A percentile compares a stretch with the other conserved stretches of the same genome.
These are phyloP conservation scores for Heliosperma pusillum DNA, from an alignment of 148 eudicot genomes.

Conservation along the genomic window DNA sequence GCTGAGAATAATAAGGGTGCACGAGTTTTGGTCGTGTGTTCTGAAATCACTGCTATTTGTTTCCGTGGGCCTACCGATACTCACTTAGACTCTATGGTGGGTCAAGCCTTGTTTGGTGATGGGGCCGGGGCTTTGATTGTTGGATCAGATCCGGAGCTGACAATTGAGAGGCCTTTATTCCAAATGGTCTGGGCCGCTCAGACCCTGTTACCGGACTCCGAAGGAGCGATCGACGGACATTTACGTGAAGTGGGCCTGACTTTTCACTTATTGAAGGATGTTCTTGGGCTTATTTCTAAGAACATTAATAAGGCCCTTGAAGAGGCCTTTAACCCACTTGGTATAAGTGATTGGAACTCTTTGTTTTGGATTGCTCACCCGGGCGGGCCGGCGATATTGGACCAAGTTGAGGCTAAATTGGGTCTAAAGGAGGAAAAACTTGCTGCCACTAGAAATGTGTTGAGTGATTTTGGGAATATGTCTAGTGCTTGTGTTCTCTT, in stretches of 20 bases:
- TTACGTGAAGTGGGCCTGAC: constrained; percentile 36
- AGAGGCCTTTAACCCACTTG: constrained; percentile 29
- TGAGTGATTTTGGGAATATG: constrained; percentile 35
- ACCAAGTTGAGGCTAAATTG: constrained; percentile 31
- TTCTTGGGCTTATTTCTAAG: constrained; percentile 31
- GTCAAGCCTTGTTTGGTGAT: constrained; percentile 37
- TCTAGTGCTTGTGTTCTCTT: constrained; percentile 36
- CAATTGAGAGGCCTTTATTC: constrained; percentile 24
- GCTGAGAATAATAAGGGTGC: constrained; percentile 31
- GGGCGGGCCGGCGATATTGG: constrained; percentile 33
- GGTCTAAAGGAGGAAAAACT: constrained; percentile 34
- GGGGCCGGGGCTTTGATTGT: constrained; percentile 33
- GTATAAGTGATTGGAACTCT: constrained; percentile 31
- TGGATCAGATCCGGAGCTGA: constrained; percentile 26
- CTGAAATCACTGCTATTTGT: constrained; percentile 34
- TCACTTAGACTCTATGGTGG: constrained; percentile 35
- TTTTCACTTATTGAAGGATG: constrained; percentile 29
- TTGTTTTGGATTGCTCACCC: constrained; percentile 38
- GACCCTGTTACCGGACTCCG: constrained; percentile 30
- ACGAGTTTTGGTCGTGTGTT: constrained; percentile 29
- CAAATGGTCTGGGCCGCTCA: constrained; percentile 29
- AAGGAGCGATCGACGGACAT: constrained; percentile 36
- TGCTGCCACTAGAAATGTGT: constrained; percentile 22
- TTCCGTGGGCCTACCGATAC: constrained; percentile 36
- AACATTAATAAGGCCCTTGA: constrained; percentile 25